These are phyloP conservation scores for Sugiyamaella chiloensis DNA, from an alignment of 805 yeast genomes.

Conservation along the genomic window DNA sequence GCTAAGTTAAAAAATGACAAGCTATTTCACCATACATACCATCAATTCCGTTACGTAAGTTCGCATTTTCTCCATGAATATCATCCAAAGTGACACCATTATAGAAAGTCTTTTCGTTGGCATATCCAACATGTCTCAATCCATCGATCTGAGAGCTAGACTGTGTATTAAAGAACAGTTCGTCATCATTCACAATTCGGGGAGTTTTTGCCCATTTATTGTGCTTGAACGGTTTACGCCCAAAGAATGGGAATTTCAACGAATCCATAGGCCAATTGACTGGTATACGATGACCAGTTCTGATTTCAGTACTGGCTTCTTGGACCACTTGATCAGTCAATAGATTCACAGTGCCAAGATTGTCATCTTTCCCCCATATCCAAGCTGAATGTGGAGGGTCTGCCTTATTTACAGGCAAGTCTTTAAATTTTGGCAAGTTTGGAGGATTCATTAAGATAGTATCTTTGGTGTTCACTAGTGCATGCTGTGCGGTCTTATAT, in stretches of 20 bases:
- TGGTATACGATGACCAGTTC: slow-evolving; percentile 13
- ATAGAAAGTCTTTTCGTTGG: slow-evolving; percentile 21
- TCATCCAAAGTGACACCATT: slow-evolving; percentile 27
- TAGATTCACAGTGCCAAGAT: slow-evolving; percentile 14
- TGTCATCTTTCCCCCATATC: slow-evolving; percentile 17
- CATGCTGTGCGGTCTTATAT: too few relatives aligned
- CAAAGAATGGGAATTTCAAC: slow-evolving; percentile 14
- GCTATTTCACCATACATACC: neutral
- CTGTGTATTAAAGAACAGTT: slow-evolving; percentile 29
- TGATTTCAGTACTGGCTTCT: slow-evolving; percentile 13
- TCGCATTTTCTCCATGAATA: slow-evolving; percentile 19
- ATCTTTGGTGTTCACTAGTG: too few relatives aligned
- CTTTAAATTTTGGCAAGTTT: slow-evolving; percentile 13
- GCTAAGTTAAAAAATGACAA: neutral
- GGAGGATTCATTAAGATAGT: too few relatives aligned
- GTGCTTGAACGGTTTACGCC: slow-evolving; percentile 12
- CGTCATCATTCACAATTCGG: slow-evolving; percentile 21
- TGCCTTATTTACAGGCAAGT: slow-evolving; percentile 11
- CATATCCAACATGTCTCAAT: slow-evolving; percentile 30
- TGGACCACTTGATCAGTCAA: slow-evolving; percentile 11
- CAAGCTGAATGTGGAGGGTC: slow-evolving; percentile 20
- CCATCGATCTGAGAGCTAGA: slow-evolving; percentile 34
- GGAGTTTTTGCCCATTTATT: slow-evolving; percentile 14
- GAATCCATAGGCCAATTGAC: slow-evolving; percentile 19
- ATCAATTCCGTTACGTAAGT: slow-evolving; percentile 8